Percentiles rank a stretch among this genome's conserved stretches.
These are phyloP conservation scores for Dothideomycetidae sp. DNA, from an alignment of 2,329 filamentous ascomycete species.

Conservation along the genomic window DNA sequence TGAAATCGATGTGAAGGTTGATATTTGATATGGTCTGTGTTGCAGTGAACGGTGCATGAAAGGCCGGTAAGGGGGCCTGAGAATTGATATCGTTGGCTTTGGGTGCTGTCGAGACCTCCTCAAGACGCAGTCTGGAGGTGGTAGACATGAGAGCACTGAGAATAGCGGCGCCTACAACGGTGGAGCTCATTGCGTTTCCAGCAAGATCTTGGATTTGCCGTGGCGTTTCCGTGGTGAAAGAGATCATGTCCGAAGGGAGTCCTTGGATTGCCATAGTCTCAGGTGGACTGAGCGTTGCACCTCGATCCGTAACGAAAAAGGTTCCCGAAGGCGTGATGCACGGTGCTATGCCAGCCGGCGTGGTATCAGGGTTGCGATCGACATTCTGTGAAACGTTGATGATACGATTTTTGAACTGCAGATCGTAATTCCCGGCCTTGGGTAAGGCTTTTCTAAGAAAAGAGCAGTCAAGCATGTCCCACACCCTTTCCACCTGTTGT, in stretches of 20 bases:
- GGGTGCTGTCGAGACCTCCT: not conserved
- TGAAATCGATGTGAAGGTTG: not conserved
- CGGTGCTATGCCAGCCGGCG: constrained; percentile 42
- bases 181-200: constrained; percentile 67
- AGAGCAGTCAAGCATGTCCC: constrained; percentile 51
- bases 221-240: constrained; percentile 46
- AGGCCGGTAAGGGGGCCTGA: not conserved
- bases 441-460: constrained; percentile 32
- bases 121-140: not conserved
- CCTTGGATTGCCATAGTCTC: constrained; percentile 56
- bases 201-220: constrained; percentile 52
- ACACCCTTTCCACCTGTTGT: constrained; percentile 43
- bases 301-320: constrained; percentile 46
- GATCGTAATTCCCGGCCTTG: constrained; percentile 36
- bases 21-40: not conserved
- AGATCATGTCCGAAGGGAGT: constrained; percentile 46
- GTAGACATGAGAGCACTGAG: constrained; percentile 42
- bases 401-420: constrained; percentile 40
- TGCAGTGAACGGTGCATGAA: not conserved
- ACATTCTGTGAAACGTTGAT: constrained; percentile 62
- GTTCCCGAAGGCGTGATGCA: constrained; percentile 56
- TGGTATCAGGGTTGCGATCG: constrained; percentile 40
- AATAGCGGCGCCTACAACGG: constrained; percentile 52
- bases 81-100: not conserved
- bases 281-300: constrained; percentile 45